Percentiles rank a stretch among this genome's conserved stretches.
Evolutionary conservation across 2,329 filamentous ascomycete genomes (phyloP).

Genomic region (Thermomyces lanuginosus): DNA sequence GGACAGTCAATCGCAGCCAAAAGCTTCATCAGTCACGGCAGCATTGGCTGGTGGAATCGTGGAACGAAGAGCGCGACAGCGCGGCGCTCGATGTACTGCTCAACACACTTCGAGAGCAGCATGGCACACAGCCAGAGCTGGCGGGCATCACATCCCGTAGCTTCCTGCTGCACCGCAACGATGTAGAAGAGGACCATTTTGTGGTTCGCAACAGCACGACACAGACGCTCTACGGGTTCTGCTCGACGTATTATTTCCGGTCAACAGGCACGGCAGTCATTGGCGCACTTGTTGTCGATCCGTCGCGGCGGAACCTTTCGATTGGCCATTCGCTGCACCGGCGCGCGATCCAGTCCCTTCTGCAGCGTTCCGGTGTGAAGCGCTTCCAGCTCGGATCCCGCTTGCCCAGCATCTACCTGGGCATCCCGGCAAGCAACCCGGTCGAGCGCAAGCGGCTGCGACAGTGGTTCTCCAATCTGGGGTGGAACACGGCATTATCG

Average conservation of each 20-base stretch:
- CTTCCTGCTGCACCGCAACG: slow-evolving; percentile 55
- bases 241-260: slow-evolving; percentile 67
- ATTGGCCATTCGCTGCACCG: slow-evolving; percentile 83
- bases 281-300: slow-evolving; percentile 79
- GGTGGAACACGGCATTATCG: slow-evolving; percentile 61
- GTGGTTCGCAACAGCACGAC: slow-evolving; percentile 91
- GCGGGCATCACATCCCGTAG: slow-evolving; percentile 53
- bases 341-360: slow-evolving; percentile 59
- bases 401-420: slow-evolving; percentile 72
- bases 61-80: slow-evolving; percentile 62
- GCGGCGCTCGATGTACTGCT: slow-evolving; percentile 61
- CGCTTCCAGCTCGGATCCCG: slow-evolving; percentile 67
- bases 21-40: slow-evolving; percentile 79
- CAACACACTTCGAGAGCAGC: slow-evolving; percentile 48
- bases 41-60: slow-evolving; percentile 86
- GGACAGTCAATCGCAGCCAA: slow-evolving; percentile 71
- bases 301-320: slow-evolving; percentile 66
- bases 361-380: slow-evolving; percentile 55
- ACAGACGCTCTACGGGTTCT: slow-evolving; percentile 79
- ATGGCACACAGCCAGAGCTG: slow-evolving; percentile 46
- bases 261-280: slow-evolving; percentile 57
- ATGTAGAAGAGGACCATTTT: slow-evolving; percentile 68
- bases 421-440: slow-evolving; percentile 55
- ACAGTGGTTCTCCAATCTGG: slow-evolving; percentile 79
- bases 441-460: slow-evolving; percentile 44